Base-by-base conservation (phyloP, 495 filamentous ascomycete genomes). In the Rhizodiscina lignyota region DNA sequence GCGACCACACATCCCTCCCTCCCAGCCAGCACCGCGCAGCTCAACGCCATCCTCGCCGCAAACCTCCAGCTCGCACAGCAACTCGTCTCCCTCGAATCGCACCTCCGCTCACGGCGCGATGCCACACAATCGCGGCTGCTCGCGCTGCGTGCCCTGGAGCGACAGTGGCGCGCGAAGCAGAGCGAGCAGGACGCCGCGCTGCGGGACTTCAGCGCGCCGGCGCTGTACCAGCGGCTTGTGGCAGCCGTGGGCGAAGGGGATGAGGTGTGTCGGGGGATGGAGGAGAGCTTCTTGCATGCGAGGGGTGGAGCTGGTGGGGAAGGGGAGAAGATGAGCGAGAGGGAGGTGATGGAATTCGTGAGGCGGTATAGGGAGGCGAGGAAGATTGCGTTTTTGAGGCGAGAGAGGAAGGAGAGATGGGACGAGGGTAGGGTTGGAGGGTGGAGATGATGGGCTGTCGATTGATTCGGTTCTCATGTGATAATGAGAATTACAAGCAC, bases 371-470 rank as follows among this genome's bases (percentile, higher is more conserved):
- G 81, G 39, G 82, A 77, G 37, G 77, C 77, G 28, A 79, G 75
- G 50, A 79, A 77, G 42, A 55, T 75, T 41, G 72, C 77, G 36
- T 83, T 81, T 40, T 64, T 81, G 11, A 63, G 83, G 30, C 71
- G 70, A 47, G 86, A 93, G 60, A 67, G 79, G 36, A 87, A 79
- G 55, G 81, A 82, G 44, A 63, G 87, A 49, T 94, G 87, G 87
- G 85, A 94, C 61, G 86, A 93, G 55, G 83, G 86, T 18, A 68
- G 86, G 39, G 84, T 93, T 37, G 85, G 86, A 1, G 86, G 86
- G 0, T 94, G 86, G 86, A 66, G 86, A 38, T 93, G 64, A 75
- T 33, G 26, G 18, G 13, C n/a, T n/a, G n/a, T n/a, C n/a, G n/a
- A n/a, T n/a, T n/a, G n/a, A n/a, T n/a, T n/a, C n/a, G n/a, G n/a